Conservation (phyloP, 2,329 filamentous ascomycete genomes). For the Botryotinia globosa region DNA sequence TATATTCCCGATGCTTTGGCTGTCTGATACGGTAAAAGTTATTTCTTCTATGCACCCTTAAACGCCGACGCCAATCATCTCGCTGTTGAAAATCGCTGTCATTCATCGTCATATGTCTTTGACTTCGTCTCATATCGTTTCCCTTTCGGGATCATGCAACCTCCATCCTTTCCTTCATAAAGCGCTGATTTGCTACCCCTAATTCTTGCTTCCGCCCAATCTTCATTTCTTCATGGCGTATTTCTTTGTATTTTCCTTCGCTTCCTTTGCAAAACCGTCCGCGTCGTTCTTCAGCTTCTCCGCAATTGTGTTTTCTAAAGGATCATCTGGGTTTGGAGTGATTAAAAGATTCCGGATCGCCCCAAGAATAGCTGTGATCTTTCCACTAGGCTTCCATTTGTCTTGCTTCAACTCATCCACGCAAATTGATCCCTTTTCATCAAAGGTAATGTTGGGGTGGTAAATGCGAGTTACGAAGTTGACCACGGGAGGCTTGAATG, state of each 20-base stretch:
- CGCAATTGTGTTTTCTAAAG: slow-evolving; percentile 66
- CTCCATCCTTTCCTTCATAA: not conserved
- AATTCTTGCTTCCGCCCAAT: too few relatives aligned
- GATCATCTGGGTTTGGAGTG: slow-evolving; percentile 69
- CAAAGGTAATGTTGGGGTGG: slow-evolving; percentile 72
- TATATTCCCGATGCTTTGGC: not conserved
- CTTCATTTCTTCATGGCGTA: slow-evolving; percentile 48
- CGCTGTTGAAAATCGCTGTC: not conserved
- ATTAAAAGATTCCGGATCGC: slow-evolving; percentile 62
- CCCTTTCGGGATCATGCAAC: not conserved
- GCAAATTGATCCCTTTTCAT: slow-evolving; percentile 72
- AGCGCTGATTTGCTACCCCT: not conserved
- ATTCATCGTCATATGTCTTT: not conserved
- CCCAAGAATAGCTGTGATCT: slow-evolving; percentile 61
- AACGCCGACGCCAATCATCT: not conserved
- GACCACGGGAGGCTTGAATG: slow-evolving; percentile 69
- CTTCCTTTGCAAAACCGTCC: slow-evolving; percentile 61
- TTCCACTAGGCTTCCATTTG: slow-evolving; percentile 71
- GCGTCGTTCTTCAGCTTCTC: slow-evolving; percentile 66
- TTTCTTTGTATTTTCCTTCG: slow-evolving; percentile 64
- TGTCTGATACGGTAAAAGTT: slow-evolving; percentile 2
- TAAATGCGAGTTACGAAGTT: slow-evolving; percentile 72
- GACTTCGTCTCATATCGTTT: not conserved
- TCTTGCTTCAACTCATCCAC: slow-evolving; percentile 68
- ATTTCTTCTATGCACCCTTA: slow-evolving; percentile 15